Evolutionary conservation across 2,329 filamentous ascomycete species (phyloP).

Genomic region (Colletotrichum ledebouriae): DNA sequence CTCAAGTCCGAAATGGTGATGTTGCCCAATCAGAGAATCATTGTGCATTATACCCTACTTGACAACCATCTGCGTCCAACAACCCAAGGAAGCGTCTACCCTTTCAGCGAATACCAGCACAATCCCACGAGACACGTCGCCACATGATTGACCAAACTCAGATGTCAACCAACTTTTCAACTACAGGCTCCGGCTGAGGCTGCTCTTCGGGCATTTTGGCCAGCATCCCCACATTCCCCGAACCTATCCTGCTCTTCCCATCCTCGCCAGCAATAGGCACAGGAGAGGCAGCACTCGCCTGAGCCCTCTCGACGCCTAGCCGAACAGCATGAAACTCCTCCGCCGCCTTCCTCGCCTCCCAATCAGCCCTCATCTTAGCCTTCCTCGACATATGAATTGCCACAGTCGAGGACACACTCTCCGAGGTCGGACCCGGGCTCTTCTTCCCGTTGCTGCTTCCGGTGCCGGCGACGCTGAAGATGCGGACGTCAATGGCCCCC

Average conservation of each 20-base stretch:
- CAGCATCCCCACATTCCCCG: not conserved
- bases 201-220: not conserved
- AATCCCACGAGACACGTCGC: no score
- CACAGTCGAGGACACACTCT: not conserved
- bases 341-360: slow-evolving; percentile 27
- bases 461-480: slow-evolving; percentile 23
- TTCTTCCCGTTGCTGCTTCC: slow-evolving; percentile 14
- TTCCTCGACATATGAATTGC: slow-evolving; percentile 17
- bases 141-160: not conserved
- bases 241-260: slow-evolving; percentile 12
- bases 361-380: slow-evolving; percentile 7
- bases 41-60: no score
- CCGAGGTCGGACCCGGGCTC: not conserved
- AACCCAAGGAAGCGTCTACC: no score
- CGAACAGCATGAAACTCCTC: slow-evolving; percentile 27
- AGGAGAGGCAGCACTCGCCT: slow-evolving; percentile 9
- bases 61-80: not conserved
- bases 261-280: not conserved
- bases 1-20: not conserved
- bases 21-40: no score
- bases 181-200: not conserved
- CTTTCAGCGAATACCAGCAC: no score
- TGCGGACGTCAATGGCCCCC: slow-evolving; percentile 35
- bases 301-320: slow-evolving; percentile 26
- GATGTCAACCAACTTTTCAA: slow-evolving; percentile 38